These are phyloP conservation scores for Ceratobasidium sp. DNA, from an alignment of 1,284 basidiomycete species.

Conservation along the genomic window DNA sequence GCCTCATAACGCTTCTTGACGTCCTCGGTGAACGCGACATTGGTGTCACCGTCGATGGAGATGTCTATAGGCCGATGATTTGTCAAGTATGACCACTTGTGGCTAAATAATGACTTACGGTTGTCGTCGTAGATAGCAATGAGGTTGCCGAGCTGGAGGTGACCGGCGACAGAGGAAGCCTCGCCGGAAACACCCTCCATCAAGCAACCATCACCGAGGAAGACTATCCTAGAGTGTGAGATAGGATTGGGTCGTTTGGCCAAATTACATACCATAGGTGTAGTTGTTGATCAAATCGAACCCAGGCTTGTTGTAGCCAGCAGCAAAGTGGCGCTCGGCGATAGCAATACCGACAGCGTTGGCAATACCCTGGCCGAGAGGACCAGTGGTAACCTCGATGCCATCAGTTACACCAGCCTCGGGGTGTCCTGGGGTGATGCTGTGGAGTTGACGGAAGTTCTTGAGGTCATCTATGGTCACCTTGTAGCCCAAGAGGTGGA, in stretches of 20 bases:
- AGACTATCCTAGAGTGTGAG: conserved; percentile 58
- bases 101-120: conserved; percentile 55
- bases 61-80: conserved; percentile 66
- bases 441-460: conserved; percentile 84
- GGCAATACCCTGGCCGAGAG: conserved; percentile 92
- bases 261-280: conserved; percentile 71
- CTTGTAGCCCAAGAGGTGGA: conserved; percentile 86
- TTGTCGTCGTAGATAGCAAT: conserved; percentile 93
- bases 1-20: conserved; percentile 87
- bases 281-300: conserved; percentile 89
- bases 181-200: conserved; percentile 95
- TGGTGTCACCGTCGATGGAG: conserved; percentile 94
- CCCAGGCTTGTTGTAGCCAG: conserved; percentile 87
- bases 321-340: conserved; percentile 88
- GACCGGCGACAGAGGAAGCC: conserved; percentile 90
- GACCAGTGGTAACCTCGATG: conserved; percentile 96
- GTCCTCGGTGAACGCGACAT: conserved; percentile 92
- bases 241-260: conserved; percentile 33
- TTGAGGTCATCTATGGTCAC: conserved; percentile 86
- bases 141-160: conserved; percentile 91
- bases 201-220: conserved; percentile 93
- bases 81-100: conserved; percentile 3
- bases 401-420: conserved; percentile 90
- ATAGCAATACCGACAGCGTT: conserved; percentile 94
- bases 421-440: conserved; percentile 90